phyloP scores from a whole-genome alignment of 495 filamentous ascomycete species.

The Elaphomyces granulatus region DNA sequence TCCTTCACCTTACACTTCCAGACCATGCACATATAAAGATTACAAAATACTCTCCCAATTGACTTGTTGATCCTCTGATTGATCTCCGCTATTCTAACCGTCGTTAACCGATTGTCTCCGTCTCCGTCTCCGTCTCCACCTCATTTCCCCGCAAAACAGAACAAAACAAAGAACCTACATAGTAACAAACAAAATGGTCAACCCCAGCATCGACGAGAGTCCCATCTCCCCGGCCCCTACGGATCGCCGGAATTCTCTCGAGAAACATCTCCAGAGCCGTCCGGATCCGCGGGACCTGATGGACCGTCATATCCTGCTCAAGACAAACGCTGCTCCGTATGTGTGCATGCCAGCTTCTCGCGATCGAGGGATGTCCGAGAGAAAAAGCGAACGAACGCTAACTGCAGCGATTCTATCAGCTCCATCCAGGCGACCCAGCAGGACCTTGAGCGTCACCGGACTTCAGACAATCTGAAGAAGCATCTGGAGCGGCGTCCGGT shows the following conservation, averaged over 20 bases:
- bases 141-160: too few relatives aligned
- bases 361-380: too few relatives aligned
- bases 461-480: slow-evolving; percentile 51
- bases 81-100: too few relatives aligned
- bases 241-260: slow-evolving; percentile 75
- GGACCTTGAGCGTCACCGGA: slow-evolving; percentile 51
- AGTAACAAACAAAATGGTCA: slow-evolving; percentile 17
- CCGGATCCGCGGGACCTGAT: slow-evolving; percentile 72
- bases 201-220: slow-evolving; percentile 22
- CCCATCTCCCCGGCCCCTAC: slow-evolving; percentile 39
- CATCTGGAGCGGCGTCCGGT: slow-evolving; percentile 50
- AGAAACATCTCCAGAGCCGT: slow-evolving; percentile 67
- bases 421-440: slow-evolving; percentile 45
- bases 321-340: slow-evolving; percentile 57
- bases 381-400: slow-evolving; percentile 5
- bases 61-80: too few relatives aligned
- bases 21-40: too few relatives aligned
- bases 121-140: slow-evolving; percentile 2
- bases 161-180: too few relatives aligned
- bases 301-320: slow-evolving; percentile 56
- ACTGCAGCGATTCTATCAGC: slow-evolving; percentile 23
- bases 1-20: too few relatives aligned
- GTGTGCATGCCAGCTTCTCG: too few relatives aligned
- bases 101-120: too few relatives aligned
- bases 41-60: too few relatives aligned